These are phyloP conservation scores for Gossypium trilobum DNA, from an alignment of 441 rosid species.

Conservation along the genomic window DNA sequence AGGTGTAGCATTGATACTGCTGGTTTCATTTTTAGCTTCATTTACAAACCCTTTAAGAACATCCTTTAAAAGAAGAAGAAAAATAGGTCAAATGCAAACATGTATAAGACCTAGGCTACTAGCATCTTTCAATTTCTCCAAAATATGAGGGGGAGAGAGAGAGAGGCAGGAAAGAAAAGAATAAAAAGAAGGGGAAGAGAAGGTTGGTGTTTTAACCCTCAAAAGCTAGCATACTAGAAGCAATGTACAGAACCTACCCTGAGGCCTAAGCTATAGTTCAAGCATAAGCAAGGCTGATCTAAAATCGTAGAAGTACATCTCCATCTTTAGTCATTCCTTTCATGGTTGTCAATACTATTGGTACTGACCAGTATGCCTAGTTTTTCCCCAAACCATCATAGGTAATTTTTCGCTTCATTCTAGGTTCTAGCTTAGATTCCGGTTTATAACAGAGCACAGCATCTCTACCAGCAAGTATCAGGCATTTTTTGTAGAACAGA, in stretches of 20 bases:
- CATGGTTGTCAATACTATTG: no score
- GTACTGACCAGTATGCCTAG: no score
- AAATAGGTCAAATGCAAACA: constrained; percentile 8
- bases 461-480: background rate
- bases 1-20: constrained; percentile 16
- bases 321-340: no score
- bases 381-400: no score
- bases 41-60: constrained; percentile 20
- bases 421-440: background rate
- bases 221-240: background rate
- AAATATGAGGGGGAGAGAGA: background rate
- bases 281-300: background rate
- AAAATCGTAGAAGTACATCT: background rate
- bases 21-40: constrained; percentile 37
- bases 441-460: background rate
- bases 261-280: background rate
- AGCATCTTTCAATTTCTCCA: background rate
- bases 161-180: background rate
- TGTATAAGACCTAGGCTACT: background rate
- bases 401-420: no score
- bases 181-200: background rate
- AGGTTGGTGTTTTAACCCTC: background rate
- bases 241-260: background rate
- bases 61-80: constrained; percentile 34
- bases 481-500: background rate